Base-by-base conservation (phyloP, 305 asterid species). In the Fraxinus sp. region DNA sequence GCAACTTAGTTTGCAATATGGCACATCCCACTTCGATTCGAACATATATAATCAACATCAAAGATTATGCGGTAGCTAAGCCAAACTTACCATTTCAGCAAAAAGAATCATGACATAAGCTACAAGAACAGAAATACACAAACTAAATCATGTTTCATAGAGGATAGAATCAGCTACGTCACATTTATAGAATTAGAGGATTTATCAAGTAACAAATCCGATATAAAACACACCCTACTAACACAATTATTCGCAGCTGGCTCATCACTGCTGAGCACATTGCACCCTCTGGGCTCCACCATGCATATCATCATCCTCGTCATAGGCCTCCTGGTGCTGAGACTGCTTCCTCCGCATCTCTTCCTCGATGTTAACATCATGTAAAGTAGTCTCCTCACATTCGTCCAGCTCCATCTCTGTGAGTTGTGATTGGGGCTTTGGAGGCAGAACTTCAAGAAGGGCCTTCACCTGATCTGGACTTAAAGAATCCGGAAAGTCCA, bases 241-340 rank as follows among this genome's bases (percentile, higher is more conserved):
- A 30, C 75, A 4, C 20, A 9, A 13, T 70, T 70, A 70, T 70
- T 52, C 8, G n/a, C 71, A 57, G 11, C 10, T 20, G 57, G 30
- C 57, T 33, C 46, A 26, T 86, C 81, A 90, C 91, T 89, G 92
- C 44, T 89, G 92, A 39, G 92, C 92, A 62, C 93, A 90, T 39
- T 89, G 92, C 37, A 90, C 91, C 83, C 93, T 86, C 55, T 88
- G 93, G n/a, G 80, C 89, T 11, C 93, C 93, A 5, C 88, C 93
- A 5, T 85, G 91, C 91, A 85, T 85, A 7, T 89, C 93, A 2
- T 83, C 86, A 0, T 90, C 93, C 73, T 90, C 91, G 4, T 89
- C 89, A 4, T 90, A 90, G 0, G 93, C 93, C 55, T 90, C 93
- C 83, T 88, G 90, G 74, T 85, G 83, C 74, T 84, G 88, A 37